Conservation (phyloP, 352 stramenopile genomes). For the Phytophthora colocasiae region DNA sequence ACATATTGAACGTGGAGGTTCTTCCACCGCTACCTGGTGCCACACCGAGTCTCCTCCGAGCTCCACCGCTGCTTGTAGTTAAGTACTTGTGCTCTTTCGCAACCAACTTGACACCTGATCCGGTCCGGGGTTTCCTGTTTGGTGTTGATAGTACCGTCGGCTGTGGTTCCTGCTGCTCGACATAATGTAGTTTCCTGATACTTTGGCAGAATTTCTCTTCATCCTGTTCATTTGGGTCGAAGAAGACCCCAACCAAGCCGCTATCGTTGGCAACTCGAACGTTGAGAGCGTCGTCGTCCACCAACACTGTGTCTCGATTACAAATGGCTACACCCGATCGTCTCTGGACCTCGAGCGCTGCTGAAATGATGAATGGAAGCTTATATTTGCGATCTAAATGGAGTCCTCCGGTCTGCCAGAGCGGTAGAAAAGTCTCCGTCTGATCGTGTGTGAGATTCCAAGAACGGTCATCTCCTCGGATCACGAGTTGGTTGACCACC, state of each 20-base stretch:
- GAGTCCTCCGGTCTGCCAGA: constrained; percentile 59
- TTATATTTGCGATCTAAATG: constrained; percentile 78
- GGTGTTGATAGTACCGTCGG: constrained; percentile 29
- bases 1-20: constrained; percentile 64
- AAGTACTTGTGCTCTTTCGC: constrained; percentile 49
- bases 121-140: constrained; percentile 29
- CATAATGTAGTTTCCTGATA: constrained; percentile 37
- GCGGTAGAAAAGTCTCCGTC: constrained; percentile 54
- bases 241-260: constrained; percentile 76
- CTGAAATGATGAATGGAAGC: constrained; percentile 79
- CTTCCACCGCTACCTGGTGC: constrained; percentile 22
- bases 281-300: constrained; percentile 84
- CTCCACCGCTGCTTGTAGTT: constrained; percentile 19
- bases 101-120: constrained; percentile 37
- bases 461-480: constrained; percentile 67
- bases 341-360: constrained; percentile 50
- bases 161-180: neutral
- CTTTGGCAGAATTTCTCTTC: constrained; percentile 51
- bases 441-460: constrained; percentile 66
- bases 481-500: constrained; percentile 51
- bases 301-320: constrained; percentile 76
- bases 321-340: constrained; percentile 37
- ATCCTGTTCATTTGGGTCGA: constrained; percentile 59
- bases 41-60: constrained; percentile 28
- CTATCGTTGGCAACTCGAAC: constrained; percentile 77